Percentiles rank a stretch among this genome's conserved stretches.
Conservation (phyloP, 192 early-diverging fungal genomes). For the Kickxella alabastrina region DNA sequence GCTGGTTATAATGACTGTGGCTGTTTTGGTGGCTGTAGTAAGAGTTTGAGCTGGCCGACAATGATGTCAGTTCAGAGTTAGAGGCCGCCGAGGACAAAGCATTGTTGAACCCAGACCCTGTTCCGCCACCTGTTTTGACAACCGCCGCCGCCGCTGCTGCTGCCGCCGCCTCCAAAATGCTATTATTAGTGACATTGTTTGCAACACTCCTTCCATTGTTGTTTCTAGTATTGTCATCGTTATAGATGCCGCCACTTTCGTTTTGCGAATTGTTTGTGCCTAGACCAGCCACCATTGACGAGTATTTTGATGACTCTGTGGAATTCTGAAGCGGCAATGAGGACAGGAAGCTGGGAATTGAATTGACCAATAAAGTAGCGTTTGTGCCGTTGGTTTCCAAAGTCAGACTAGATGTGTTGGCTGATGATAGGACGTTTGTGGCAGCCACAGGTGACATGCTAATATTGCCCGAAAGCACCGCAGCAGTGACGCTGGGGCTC, state of each 20-base stretch:
- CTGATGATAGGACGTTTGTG: not conserved
- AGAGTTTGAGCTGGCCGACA: conserved; percentile 1
- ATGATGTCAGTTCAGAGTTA: conserved; percentile 3
- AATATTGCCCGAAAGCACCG: conserved; percentile 33
- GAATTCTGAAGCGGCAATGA: conserved; percentile 25
- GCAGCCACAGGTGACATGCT: not conserved
- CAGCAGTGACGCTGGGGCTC: conserved; percentile 31
- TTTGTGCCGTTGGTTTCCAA: not conserved
- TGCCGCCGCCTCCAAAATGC: conserved; percentile 19
- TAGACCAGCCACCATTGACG: conserved; percentile 22
- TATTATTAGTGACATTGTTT: conserved; percentile 10
- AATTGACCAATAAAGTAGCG: conserved; percentile 21
- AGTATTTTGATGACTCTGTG: conserved; percentile 31
- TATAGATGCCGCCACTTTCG: conserved; percentile 1
- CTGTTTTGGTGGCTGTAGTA: conserved; percentile 3
- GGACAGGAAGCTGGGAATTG: conserved; percentile 41
- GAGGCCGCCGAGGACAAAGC: conserved; percentile 3
- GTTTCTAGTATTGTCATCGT: not conserved
- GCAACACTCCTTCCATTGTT: not conserved
- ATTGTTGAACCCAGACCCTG: conserved; percentile 8
- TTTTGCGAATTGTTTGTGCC: conserved; percentile 9
- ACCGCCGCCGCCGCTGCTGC: conserved; percentile 34
- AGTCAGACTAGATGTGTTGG: conserved; percentile 17
- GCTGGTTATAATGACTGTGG: conserved; percentile 4
- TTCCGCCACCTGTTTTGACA: not conserved